A percentile compares a stretch with the other conserved stretches of the same genome.
Conservation (phyloP, 1,284 basidiomycete genomes). For the Fistulinella cinereoalba region DNA sequence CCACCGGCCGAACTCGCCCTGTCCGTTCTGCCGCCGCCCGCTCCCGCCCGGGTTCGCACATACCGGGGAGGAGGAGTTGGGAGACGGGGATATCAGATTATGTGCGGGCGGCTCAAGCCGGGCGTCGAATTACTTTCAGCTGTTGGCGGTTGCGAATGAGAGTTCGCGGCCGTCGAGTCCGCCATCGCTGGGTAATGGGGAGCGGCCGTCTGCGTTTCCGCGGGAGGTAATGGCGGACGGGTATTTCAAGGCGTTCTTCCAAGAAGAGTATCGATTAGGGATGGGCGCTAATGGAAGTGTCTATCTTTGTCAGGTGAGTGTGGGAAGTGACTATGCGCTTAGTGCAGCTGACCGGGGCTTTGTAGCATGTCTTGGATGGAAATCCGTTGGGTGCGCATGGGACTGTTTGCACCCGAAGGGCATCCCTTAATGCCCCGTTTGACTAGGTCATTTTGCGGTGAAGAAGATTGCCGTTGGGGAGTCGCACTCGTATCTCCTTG, state of each 20-base stretch:
- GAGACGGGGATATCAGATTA: conserved; percentile 4
- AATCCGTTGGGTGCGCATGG: conserved; percentile 59
- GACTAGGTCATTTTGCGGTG: conserved; percentile 78
- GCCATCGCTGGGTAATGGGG: conserved; percentile 24
- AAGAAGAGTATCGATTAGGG: conserved; percentile 81
- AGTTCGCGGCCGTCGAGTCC: conserved; percentile 56
- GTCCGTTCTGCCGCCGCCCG: conserved; percentile 70
- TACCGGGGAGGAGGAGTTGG: conserved; percentile 23
- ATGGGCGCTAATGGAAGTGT: conserved; percentile 93
- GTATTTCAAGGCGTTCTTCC: conserved; percentile 85
- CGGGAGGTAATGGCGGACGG: conserved; percentile 75
- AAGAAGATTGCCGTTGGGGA: conserved; percentile 95
- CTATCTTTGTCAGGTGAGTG: conserved; percentile 74
- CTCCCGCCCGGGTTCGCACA: conserved; percentile 40
- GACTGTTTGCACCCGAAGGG: not conserved
- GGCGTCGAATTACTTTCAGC: conserved; percentile 71
- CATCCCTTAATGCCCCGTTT: conserved; percentile 14
- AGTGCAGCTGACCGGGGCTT: not conserved
- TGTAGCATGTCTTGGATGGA: conserved; percentile 75
- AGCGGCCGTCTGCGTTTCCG: conserved; percentile 43
- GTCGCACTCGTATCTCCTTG: conserved; percentile 78
- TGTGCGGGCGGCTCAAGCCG: conserved; percentile 41
- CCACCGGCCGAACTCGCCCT: conserved; percentile 36
- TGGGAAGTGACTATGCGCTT: not conserved
- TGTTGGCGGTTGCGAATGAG: conserved; percentile 69